These are phyloP conservation scores for Puccinia triticina DNA, from an alignment of 1,284 basidiomycete genomes.

Conservation along the genomic window DNA sequence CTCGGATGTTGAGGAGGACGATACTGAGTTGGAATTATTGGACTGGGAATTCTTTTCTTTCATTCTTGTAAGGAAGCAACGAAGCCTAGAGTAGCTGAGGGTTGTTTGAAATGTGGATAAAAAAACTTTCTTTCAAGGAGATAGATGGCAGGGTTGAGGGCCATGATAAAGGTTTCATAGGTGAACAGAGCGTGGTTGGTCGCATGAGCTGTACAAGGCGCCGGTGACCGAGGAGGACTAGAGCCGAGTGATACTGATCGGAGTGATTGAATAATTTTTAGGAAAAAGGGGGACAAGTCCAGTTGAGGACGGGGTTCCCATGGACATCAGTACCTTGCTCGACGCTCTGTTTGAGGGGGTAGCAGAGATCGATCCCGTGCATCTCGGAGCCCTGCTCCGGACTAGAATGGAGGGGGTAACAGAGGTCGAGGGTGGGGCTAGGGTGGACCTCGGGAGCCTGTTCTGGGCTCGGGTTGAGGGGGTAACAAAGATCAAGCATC, in stretches of 20 bases:
- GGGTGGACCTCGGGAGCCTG: background rate
- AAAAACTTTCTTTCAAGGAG: background rate
- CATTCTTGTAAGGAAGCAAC: too few relatives aligned
- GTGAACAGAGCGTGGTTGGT: too few relatives aligned
- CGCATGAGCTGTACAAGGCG: too few relatives aligned
- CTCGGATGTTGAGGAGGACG: too few relatives aligned
- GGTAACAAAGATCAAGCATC: background rate
- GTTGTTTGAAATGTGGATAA: background rate
- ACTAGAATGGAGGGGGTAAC: background rate
- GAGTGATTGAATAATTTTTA: background rate
- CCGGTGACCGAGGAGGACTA: too few relatives aligned
- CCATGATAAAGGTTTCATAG: background rate
- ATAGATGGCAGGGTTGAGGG: background rate
- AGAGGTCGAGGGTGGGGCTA: background rate
- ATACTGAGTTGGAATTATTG: too few relatives aligned
- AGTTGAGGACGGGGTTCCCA: background rate
- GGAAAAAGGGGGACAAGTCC: background rate
- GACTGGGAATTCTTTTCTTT: too few relatives aligned
- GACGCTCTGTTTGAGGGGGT: background rate
- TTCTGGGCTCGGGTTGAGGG: background rate
- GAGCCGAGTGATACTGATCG: too few relatives aligned
- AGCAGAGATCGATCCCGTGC: background rate
- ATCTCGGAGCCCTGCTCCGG: background rate
- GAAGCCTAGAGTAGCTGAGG: too few relatives aligned
- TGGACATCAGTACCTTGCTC: background rate